Evolutionary conservation across 306 rosid genomes (phyloP).

Genomic region (Casuarina equisetifolia): DNA sequence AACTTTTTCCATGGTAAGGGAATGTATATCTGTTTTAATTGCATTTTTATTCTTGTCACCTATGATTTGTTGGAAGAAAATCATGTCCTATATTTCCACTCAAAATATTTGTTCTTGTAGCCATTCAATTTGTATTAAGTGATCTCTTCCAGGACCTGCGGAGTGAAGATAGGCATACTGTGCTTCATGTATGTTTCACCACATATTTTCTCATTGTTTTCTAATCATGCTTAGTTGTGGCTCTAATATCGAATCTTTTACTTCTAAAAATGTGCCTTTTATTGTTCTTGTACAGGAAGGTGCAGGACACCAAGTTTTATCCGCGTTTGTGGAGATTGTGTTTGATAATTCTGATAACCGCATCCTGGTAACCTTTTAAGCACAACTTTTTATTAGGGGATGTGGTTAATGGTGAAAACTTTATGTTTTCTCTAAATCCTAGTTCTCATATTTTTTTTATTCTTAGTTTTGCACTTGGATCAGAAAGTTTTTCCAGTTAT

Average conservation of each 20-base stretch:
- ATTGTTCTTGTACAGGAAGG: constrained; percentile 67
- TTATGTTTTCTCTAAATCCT: background rate
- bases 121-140: constrained; percentile 90
- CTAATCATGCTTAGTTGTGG: constrained; percentile 1
- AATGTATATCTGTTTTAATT: constrained; percentile 7
- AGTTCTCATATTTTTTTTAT: background rate
- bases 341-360: constrained; percentile 94
- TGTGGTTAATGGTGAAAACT: background rate
- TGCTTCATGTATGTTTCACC: constrained; percentile 77
- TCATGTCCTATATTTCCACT: background rate
- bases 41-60: background rate
- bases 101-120: constrained; percentile 33
- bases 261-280: constrained; percentile 11
- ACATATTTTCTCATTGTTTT: constrained; percentile 15
- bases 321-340: constrained; percentile 98
- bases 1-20: constrained; percentile 91
- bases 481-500: background rate
- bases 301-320: constrained; percentile 85
- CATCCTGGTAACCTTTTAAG: constrained; percentile 70
- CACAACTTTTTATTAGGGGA: constrained; percentile 17
- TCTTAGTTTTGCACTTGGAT: background rate
- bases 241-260: background rate
- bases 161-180: constrained; percentile 77
- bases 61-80: background rate
- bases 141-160: constrained; percentile 89